Base-by-base conservation (phyloP, 2,329 filamentous ascomycete genomes). In the Aulographum hederae region DNA sequence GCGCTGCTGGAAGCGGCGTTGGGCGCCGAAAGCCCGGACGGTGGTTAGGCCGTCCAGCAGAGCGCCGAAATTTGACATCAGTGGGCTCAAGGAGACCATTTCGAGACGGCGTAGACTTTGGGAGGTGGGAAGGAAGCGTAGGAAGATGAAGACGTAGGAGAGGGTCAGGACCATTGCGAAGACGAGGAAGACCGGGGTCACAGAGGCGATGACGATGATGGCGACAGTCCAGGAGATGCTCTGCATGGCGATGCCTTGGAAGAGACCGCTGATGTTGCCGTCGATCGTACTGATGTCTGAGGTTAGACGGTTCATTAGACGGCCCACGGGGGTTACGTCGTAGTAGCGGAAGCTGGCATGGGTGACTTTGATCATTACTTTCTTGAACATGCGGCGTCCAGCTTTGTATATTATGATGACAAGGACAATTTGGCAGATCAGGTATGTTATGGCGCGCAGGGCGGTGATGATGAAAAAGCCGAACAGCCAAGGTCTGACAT, bases 31-130 rank as follows among this genome's bases (percentile, higher is more conserved):
- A 0, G 78, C 78, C 27, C 81, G 71, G 15, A 94, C 82, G 0
- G 85, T 93, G 0, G 79, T 82, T 6, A 94, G 57, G 0, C 85
- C 85, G 37, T 91, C 78, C 2, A 91, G 63, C 26, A 93, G 66
- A 16, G 84, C 80, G 16, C 84, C 84, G 39, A 94, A 93, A 48
- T 94, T 93, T 23, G 84, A 84, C 58, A 94, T 82, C 14, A 94
- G 61, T 1, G 85, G 85, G 6, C 76, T 86, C 0, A 93, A 60
- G 1, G 82, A 92, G 0, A 85, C 76, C 77, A 86, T 92, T 47
- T 93, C 84, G 11, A 93, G 66, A 5, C 84, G 69, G 3, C 84
- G 70, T 4, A 93, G 63, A 35, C 73, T 82, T 44, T 91, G 82
- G 1, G 82, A 91, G 0, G 79, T 74, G 0, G 84, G 82, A 4